Evolutionary conservation across 2,329 filamentous ascomycete species (phyloP), one percentile per base, ranked within the genome.

Genomic region (Sclerotinia minor): DNA sequence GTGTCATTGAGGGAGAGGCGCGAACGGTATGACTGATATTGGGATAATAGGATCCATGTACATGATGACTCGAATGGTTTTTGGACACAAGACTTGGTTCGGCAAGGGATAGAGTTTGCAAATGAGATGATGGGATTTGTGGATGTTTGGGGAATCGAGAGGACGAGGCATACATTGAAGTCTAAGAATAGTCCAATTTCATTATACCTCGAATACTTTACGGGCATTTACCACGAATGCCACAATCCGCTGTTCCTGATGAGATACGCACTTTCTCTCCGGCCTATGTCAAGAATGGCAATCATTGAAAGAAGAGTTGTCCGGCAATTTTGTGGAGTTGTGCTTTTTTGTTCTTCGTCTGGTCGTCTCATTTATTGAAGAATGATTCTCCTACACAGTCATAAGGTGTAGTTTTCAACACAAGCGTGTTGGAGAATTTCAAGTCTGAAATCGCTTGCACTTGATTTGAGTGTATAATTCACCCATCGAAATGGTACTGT

Each of bases 41-140:
- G 17, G 45, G 24, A 54, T 24, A 5, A 61, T 68, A 81, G 81
- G 77, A 66, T 77, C 79, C 72, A 81, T 92, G 80, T 94, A 91
- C 83, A 89, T 89, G 82, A 88, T 90, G 82, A 81, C 84, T 79
- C 89, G 91, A 78, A 87, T 91, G 82, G 81, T 91, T 72, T 78
- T 88, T 71, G 91, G 91, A 76, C 87, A 94, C 84, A 94, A 92
- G 86, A 92, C 88, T 71, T 93, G 88, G 88, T 91, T 87, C 76
- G 81, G 83, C 77, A 83, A 85, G 79, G 77, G 81, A 72, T 87
- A 84, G 77, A 73, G 47, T 57, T 64, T 64, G n/a, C 26, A 29
- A 47, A 53, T 5, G 26, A 53, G 29, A 54, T 24, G 17, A 63
- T 63, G 45, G 19, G 35, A 13, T n/a, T 35, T 52, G 13, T 50